Base-by-base conservation (phyloP, 306 rosid species). In the Citrullus amarus region DNA sequence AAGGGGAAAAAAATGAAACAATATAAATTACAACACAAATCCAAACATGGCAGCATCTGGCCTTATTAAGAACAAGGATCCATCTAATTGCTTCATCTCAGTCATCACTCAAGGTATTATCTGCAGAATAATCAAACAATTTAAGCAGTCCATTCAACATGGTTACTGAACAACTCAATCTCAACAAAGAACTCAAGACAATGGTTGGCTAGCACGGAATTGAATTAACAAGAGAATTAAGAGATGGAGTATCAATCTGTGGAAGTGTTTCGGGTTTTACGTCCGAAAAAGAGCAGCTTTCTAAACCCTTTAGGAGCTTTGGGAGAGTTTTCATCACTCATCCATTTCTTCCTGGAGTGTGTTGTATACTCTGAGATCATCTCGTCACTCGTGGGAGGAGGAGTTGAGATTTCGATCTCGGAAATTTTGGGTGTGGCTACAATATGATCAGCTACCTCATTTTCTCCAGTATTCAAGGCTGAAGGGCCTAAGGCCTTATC, bases 281-380 rank as follows among this genome's bases (percentile, higher is more conserved):
- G 88, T 76, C 99, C 98, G 79, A 95, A 95, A 87, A 92, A 83
- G 60, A 95, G 96, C 81, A 95, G 98, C 90, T 89, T 95, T 53
- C 95, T 91, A 46, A 92, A 90, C 73, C 97, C 99, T 80, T 88
- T 95, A 25, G 87, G 84, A 1, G 93, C 83, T 84, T 95, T 95
- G 4, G 98, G 84, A 69, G 93, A 82, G 86, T 86, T 88, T 73
- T 91, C 97, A n/a, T 82, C 97, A 34, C 84, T 88, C 78, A 83
- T 90, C 99, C 99, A 95, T 85, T 95, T 95, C 93, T 92, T 95
- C 87, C 98, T 88, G 65, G 93, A 86, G 80, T 88, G 90, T 73
- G 57, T 25, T 25, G 74, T 60, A 53, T 84, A 61, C 82, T 88
- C 97, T 1, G 81, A 54, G 39, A 50, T 78, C 79, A 65, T 83